Percentiles rank a stretch among this genome's conserved stretches.
Conservation (phyloP, 768 basidiomycete genomes). For the Lactarius deliciosus region DNA sequence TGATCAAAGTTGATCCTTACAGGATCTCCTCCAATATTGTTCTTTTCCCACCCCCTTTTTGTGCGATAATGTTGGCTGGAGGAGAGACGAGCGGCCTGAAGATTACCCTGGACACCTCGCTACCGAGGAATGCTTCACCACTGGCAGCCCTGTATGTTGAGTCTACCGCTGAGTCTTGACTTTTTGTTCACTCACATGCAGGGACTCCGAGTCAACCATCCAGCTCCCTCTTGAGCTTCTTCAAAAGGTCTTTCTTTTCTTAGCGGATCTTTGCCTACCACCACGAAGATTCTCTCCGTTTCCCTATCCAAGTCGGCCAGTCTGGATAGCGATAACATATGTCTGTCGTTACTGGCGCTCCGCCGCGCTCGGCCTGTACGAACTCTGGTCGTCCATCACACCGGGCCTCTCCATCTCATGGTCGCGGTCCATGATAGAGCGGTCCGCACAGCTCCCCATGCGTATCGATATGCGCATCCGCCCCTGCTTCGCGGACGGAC, state of each 20-base stretch:
- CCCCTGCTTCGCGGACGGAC: slow-evolving; percentile 1
- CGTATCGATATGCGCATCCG: slow-evolving; percentile 11
- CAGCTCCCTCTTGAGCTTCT: slow-evolving; percentile 3
- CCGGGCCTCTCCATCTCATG: slow-evolving; percentile 12
- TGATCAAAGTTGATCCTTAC: too few relatives aligned
- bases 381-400: slow-evolving; percentile 22
- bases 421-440: slow-evolving; percentile 22
- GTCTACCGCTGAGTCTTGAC: not conserved
- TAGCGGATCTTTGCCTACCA: not conserved
- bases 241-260: not conserved
- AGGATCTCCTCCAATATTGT: too few relatives aligned
- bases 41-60: too few relatives aligned
- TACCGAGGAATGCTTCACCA: too few relatives aligned
- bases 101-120: too few relatives aligned
- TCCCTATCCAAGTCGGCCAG: too few relatives aligned
- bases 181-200: not conserved
- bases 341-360: slow-evolving; percentile 22
- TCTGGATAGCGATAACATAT: slow-evolving; percentile 18
- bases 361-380: slow-evolving; percentile 17
- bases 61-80: too few relatives aligned
- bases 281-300: not conserved
- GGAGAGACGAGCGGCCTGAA: too few relatives aligned
- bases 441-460: slow-evolving; percentile 17
- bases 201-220: not conserved
- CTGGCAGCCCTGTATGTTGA: too few relatives aligned